Evolutionary conservation across 352 stramenopile genomes (phyloP), one percentile per base, ranked within the genome.

Genomic region (Globisporangium nunn): DNA sequence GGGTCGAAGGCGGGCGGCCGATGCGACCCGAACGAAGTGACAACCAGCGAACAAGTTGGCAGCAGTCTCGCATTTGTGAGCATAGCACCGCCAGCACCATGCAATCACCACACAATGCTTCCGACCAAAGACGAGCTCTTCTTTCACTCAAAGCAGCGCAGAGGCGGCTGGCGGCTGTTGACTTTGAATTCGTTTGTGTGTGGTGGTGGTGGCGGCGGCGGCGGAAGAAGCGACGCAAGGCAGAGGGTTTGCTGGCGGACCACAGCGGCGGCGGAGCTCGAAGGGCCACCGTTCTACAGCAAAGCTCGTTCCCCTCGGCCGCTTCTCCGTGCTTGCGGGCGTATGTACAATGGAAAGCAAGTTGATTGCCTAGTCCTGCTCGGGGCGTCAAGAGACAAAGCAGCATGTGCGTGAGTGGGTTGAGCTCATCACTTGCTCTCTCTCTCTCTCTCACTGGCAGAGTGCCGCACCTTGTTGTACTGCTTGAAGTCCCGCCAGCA

Each of bases 401-500:
- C 23, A 4, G 12, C 12, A 7, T 4, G 40, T 45, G 12, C 23
- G 43, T 23, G 15, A 29, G 43, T 48, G 43, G 43, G 43, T 30
- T 48, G 43, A 37, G 29, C 35, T 40, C 35, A 11, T 40, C 6
- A 40, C 33, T 8, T 11, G 6, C 6, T 8, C 33, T 37, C 33
- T 37, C 33, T 37, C 33, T 37, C 33, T 3, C 33, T 37, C 33
- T 37, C 33, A 11, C 33, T 3, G 6, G 10, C 10, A 37, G 33
- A 5, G 33, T 11, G 23, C 14, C 46, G 47, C 17, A 62, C 57
- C 57, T 64, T 64, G 51, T 59, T 64, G 65, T 77, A 81, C 43
- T 75, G 72, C 76, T 95, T 93, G 73, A 73, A 78, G 58, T 92
- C 74, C 71, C 81, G 68, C 78, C 85, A 93, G 78, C 86, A 96